A percentile compares a stretch with the other conserved stretches of the same genome.
These are phyloP conservation scores for Syzygium aromaticum DNA, from an alignment of 345 rosid genomes.

Conservation along the genomic window DNA sequence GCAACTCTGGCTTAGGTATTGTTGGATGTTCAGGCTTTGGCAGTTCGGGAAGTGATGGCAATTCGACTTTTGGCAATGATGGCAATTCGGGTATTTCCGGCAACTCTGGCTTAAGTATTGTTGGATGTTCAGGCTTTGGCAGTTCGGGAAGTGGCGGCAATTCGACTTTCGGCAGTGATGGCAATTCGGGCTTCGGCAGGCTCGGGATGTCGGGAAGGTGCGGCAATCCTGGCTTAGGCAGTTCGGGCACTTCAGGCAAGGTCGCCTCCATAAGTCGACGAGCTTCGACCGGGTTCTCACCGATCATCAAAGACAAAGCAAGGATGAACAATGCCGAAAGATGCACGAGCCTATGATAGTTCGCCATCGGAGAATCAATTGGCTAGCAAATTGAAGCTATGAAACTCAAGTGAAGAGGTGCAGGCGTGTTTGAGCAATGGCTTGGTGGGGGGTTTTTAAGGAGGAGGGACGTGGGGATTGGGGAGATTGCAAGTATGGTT, in stretches of 20 bases:
- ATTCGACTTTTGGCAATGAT: neutral
- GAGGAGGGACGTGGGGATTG: neutral
- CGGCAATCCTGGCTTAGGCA: neutral
- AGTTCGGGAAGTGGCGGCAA: neutral
- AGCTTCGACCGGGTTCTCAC: neutral
- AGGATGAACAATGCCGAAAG: neutral
- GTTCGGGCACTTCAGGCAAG: neutral
- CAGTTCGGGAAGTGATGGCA: neutral
- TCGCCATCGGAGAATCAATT: neutral
- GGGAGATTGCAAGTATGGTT: neutral
- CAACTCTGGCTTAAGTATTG: neutral
- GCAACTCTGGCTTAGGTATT: neutral
- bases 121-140: neutral
- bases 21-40: neutral
- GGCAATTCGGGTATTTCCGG: neutral
- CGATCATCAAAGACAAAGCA: neutral
- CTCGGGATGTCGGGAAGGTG: neutral
- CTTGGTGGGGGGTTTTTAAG: neutral
- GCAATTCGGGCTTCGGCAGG: neutral
- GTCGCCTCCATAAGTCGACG: neutral
- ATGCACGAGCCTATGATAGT: neutral
- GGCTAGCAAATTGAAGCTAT: neutral
- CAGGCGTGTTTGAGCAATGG: neutral
- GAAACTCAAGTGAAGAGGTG: neutral
- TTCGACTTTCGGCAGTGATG: neutral